Base-by-base conservation (phyloP, 192 early-diverging fungal species). In the Cladochytrium replicatum region DNA sequence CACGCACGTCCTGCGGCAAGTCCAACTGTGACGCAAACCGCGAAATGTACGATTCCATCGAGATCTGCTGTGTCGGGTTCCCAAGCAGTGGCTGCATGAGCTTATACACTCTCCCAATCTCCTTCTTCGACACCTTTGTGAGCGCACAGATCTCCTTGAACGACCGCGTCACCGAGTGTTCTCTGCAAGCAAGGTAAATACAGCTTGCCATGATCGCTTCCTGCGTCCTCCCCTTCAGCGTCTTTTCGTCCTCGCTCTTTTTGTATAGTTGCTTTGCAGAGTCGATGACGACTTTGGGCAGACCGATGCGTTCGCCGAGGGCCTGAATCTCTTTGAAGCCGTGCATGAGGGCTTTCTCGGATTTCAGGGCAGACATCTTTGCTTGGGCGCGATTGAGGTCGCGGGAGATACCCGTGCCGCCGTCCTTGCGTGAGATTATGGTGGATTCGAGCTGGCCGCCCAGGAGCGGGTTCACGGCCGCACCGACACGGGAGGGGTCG, bases 91-190 rank as follows among this genome's bases (percentile, higher is more conserved):
- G 41, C 48, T 58, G 52, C 19, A 88, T 40, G 1, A 73, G 50
- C 58, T 87, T 87, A 64, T 77, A 89, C 37, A 80, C 83, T 29
- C 91, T 71, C 1, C 91, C 89, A 65, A 95, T 91, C 39, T 93
- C 91, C 55, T 90, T 93, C 57, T 92, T 92, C 23, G 88, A 83
- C 9, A 99, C 89, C 24, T 83, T 77, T 0, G 91, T 93, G 45
- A 91, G 50, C 2, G 84, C 81, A 51, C 85, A 88, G 42, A 96
- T 90, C 62, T 99, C 93, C 56, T 89, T 88, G 61, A 94, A 93
- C 2, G 95, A 93, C 51, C 95, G 78, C 4, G 81, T 82, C 0
- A 85, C 83, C 25, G 71, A 64, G 55, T 91, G 70, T 55, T 91
- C 82, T 29, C 86, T 71, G 58, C 95, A 96, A 2, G 87, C 93